A percentile compares a stretch with the other conserved stretches of the same genome.
These are phyloP conservation scores for Pichia sp. DNA, from an alignment of 1,139 yeast genomes.

Conservation along the genomic window DNA sequence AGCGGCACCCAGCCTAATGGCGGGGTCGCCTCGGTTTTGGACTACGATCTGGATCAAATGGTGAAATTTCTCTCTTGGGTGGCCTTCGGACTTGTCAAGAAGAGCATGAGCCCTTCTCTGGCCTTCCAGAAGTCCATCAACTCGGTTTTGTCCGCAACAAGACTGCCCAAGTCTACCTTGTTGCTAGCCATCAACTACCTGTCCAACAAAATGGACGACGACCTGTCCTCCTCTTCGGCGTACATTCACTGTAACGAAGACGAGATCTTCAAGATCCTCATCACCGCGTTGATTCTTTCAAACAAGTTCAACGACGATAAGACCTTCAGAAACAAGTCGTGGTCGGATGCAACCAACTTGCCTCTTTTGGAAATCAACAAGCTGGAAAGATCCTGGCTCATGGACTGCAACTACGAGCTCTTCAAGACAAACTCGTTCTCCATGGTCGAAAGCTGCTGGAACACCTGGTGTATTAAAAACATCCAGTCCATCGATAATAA, in stretches of 20 bases:
- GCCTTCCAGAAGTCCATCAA: slow-evolving; percentile 58
- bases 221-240: slow-evolving; percentile 17
- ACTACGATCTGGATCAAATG: slow-evolving; percentile 75
- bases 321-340: slow-evolving; percentile 89
- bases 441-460: slow-evolving; percentile 34
- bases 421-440: slow-evolving; percentile 33
- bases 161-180: slow-evolving; percentile 79
- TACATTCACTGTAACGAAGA: slow-evolving; percentile 26
- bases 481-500: slow-evolving; percentile 10
- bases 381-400: slow-evolving; percentile 73
- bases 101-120: slow-evolving; percentile 42
- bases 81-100: slow-evolving; percentile 30
- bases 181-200: slow-evolving; percentile 75
- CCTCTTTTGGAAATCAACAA: slow-evolving; percentile 54
- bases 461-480: slow-evolving; percentile 33
- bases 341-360: slow-evolving; percentile 93
- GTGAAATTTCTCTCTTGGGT: slow-evolving; percentile 52
- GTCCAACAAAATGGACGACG: slow-evolving; percentile 37
- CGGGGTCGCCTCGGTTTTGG: slow-evolving; percentile 73
- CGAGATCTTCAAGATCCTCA: slow-evolving; percentile 58
- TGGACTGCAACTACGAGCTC: slow-evolving; percentile 42
- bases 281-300: slow-evolving; percentile 73
- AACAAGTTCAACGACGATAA: slow-evolving; percentile 96
- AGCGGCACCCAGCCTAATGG: slow-evolving; percentile 31
- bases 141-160: slow-evolving; percentile 80